These are phyloP conservation scores for Cryptosporidium parvum DNA, from an alignment of 169 alveolate genomes.

Conservation along the genomic window DNA sequence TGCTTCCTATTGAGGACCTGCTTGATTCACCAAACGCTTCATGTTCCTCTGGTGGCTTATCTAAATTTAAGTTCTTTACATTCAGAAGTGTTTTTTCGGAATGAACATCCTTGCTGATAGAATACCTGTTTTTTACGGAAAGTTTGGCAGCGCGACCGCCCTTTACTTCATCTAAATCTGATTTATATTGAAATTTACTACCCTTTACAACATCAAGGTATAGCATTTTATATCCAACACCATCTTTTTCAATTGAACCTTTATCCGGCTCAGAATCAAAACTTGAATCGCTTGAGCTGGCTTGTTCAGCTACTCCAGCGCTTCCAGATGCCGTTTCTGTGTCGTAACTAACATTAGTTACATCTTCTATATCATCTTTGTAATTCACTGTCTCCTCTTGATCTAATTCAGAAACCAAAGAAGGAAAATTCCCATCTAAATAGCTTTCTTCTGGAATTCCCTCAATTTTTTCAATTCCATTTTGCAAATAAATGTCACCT, in stretches of 20 bases:
- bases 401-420: conserved; percentile 11
- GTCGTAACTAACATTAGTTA: conserved; percentile 20
- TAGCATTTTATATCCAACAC: conserved; percentile 6
- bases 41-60: not conserved
- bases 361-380: conserved; percentile 6
- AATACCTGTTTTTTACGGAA: not conserved
- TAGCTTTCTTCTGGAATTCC: conserved; percentile 5
- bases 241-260: conserved; percentile 12
- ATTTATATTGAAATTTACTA: not conserved
- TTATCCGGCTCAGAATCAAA: conserved; percentile 41
- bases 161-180: not conserved
- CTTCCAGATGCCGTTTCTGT: conserved; percentile 50
- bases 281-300: conserved; percentile 9
- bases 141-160: not conserved
- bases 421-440: conserved; percentile 22
- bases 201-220: conserved; percentile 74
- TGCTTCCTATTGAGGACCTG: conserved; percentile 68
- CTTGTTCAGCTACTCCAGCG: conserved; percentile 5
- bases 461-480: not conserved
- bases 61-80: conserved; percentile 16
- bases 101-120: not conserved
- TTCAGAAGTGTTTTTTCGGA: conserved; percentile 1
- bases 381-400: conserved; percentile 8
- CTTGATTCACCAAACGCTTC: conserved; percentile 41
- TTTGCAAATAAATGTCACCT: not conserved